Conservation (phyloP, 2,329 filamentous ascomycete species). For the Fusarium brachygibbosum region DNA sequence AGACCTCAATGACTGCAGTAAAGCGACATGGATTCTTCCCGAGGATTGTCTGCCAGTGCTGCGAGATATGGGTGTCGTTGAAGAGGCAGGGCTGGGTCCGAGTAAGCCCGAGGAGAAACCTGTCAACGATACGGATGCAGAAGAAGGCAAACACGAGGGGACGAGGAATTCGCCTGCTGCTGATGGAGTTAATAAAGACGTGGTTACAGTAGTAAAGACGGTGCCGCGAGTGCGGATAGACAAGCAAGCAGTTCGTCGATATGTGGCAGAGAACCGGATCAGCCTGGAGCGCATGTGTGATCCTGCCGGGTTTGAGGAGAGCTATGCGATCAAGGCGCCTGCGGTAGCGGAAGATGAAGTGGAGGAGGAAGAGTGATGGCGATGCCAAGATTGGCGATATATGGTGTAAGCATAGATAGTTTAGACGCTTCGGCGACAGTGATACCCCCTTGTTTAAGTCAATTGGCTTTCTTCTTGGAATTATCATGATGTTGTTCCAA, state of each 20-base stretch:
- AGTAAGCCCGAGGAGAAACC: conserved; percentile 52
- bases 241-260: conserved; percentile 71
- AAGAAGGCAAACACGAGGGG: conserved; percentile 43
- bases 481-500: background rate
- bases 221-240: conserved; percentile 66
- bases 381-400: conserved; percentile 4
- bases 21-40: conserved; percentile 83
- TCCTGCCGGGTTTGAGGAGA: conserved; percentile 79
- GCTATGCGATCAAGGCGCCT: conserved; percentile 68
- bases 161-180: conserved; percentile 15
- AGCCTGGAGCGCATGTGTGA: conserved; percentile 76
- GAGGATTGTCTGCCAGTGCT: conserved; percentile 87
- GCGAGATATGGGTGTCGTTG: conserved; percentile 81
- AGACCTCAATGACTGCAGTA: conserved; percentile 78
- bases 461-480: conserved; percentile 23
- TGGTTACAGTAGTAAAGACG: conserved; percentile 49
- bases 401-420: conserved; percentile 19
- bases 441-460: conserved; percentile 43
- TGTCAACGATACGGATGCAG: conserved; percentile 27
- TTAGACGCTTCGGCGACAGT: conserved; percentile 41
- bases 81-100: conserved; percentile 67
- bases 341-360: conserved; percentile 54
- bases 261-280: conserved; percentile 74
- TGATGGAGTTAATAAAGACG: conserved; percentile 46
- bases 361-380: conserved; percentile 40